Conservation (phyloP, 257 asterid genomes). For the Solanum lycopersicoides region DNA sequence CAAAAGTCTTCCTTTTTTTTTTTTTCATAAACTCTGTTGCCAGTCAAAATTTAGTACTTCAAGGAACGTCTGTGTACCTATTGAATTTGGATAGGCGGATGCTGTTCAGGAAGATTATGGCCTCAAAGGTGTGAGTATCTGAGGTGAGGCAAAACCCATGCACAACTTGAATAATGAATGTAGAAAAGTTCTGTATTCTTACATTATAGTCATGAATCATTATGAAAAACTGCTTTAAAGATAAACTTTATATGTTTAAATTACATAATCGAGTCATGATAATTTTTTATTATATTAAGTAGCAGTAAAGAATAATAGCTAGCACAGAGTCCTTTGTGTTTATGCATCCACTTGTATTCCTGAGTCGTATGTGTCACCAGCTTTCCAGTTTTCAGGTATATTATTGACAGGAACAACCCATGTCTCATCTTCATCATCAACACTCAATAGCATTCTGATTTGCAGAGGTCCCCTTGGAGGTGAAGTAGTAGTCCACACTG, state of each 20-base stretch:
- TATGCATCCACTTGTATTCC: constrained; percentile 61
- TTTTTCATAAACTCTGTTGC: neutral
- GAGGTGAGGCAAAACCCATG: neutral
- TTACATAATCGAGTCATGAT: neutral
- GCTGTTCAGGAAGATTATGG: neutral
- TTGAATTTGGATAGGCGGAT: neutral
- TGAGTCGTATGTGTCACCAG: constrained; percentile 63
- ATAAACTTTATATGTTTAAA: neutral
- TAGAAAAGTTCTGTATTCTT: neutral
- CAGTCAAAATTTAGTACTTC: neutral
- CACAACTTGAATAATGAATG: neutral
- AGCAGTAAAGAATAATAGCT: neutral
- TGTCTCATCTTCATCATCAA: constrained; percentile 47
- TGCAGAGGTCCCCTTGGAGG: constrained; percentile 69
- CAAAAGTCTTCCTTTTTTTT: neutral
- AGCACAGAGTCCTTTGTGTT: neutral
- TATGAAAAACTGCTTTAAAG: neutral
- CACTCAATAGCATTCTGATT: constrained; percentile 64
- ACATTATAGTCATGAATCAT: neutral
- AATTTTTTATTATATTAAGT: neutral
- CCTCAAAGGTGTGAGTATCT: neutral
- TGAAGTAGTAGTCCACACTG: constrained; percentile 64
- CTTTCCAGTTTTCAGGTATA: constrained; percentile 67
- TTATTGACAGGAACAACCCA: constrained; percentile 60
- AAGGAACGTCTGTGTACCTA: neutral